A percentile compares a stretch with the other conserved stretches of the same genome.
These are phyloP conservation scores for Sicyos baderoa DNA, from an alignment of 306 rosid species.

Conservation along the genomic window DNA sequence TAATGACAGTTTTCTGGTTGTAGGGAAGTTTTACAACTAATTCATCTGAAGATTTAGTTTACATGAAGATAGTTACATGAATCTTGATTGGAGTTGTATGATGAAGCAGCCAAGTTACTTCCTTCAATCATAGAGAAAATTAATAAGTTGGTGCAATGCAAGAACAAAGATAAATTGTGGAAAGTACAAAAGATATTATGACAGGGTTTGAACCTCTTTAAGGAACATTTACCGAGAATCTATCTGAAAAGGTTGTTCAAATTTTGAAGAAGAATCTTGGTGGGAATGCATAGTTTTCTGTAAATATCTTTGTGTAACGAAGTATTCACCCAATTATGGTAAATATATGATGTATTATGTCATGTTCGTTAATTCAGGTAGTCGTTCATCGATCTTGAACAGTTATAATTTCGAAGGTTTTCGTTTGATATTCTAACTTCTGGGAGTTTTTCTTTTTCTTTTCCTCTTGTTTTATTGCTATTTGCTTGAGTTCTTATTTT, in stretches of 20 bases:
- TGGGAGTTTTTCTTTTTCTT: background rate
- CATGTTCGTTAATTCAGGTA: constrained; percentile 12
- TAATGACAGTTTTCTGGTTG: constrained; percentile 19
- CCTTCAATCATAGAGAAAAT: constrained; percentile 48
- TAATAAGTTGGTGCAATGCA: constrained; percentile 34
- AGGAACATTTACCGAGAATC: constrained; percentile 18
- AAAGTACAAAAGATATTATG: constrained; percentile 18
- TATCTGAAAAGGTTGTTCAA: constrained; percentile 8
- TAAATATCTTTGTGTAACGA: background rate
- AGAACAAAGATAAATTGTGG: constrained; percentile 27
- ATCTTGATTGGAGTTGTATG: constrained; percentile 30
- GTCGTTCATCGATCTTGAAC: background rate
- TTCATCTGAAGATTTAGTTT: constrained; percentile 30
- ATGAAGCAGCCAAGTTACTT: constrained; percentile 43
- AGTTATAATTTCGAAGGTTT: background rate
- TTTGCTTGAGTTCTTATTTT: constrained; percentile 12
- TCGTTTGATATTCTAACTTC: background rate
- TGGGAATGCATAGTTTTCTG: background rate
- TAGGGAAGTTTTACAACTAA: constrained; percentile 43
- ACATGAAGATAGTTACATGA: constrained; percentile 27
- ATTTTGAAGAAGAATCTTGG: constrained; percentile 14
- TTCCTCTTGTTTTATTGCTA: background rate
- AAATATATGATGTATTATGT: background rate
- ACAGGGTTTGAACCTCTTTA: constrained; percentile 16
- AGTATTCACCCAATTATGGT: background rate